These are phyloP conservation scores for Metschnikowia gelsemii DNA, from an alignment of 805 yeast genomes.

Conservation along the genomic window DNA sequence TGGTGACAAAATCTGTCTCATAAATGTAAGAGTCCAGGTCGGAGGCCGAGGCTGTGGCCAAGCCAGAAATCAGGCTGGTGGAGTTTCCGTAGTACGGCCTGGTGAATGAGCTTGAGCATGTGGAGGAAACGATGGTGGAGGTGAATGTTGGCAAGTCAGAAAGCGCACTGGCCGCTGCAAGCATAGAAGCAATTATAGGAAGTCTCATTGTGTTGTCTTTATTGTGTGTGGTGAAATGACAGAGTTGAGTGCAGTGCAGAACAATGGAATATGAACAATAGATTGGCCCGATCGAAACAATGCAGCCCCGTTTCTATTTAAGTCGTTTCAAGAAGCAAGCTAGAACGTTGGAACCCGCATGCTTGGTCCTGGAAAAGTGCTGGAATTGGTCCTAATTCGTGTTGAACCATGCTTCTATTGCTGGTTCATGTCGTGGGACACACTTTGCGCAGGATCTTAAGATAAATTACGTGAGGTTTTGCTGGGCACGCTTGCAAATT, in stretches of 20 bases:
- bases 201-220: slow-evolving; percentile 19
- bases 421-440: not conserved
- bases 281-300: not conserved
- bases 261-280: not conserved
- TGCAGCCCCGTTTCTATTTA: not conserved
- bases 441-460: not conserved
- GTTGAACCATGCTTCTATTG: not conserved
- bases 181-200: slow-evolving; percentile 8
- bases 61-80: slow-evolving; percentile 10
- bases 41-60: too few relatives aligned
- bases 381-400: not conserved
- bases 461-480: not conserved
- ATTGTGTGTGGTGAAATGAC: too few relatives aligned
- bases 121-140: slow-evolving; percentile 18
- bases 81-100: slow-evolving; percentile 14
- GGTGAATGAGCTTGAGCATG: slow-evolving; percentile 13
- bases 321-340: not conserved
- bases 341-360: not conserved
- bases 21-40: slow-evolving; percentile 11
- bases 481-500: not conserved
- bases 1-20: slow-evolving; percentile 17
- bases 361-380: not conserved
- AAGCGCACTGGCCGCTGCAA: slow-evolving; percentile 12
- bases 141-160: slow-evolving; percentile 17
- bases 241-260: not conserved